Evolutionary conservation across 495 filamentous ascomycete species (phyloP), one percentile per base, ranked within the genome.

Genomic region (Jackrogersella minutella): DNA sequence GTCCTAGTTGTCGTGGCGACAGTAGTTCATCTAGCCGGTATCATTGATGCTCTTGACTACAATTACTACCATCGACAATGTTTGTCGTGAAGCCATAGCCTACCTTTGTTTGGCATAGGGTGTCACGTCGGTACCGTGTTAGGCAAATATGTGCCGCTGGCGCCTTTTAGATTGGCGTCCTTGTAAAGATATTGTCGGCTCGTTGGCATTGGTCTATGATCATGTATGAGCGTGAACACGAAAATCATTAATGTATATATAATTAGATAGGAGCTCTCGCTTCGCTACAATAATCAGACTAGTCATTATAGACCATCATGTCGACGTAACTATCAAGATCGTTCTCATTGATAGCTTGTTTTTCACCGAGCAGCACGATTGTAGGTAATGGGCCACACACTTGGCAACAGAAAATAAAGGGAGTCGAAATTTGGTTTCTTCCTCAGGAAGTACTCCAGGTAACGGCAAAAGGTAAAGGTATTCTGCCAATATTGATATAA

Each of bases 1-100:
- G 77, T 88, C 51, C 71, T 90, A 10, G 85, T 88, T 10, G 81
- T 88, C n/a, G 76, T 84, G 50, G 87, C 86, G 5, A 85, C 83
- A 7, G 68, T 81, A 22, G 76, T 84, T 51, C 87, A 89, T 74
- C 74, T 89, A 64, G 78, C 81, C 26, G 87, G 86, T 33, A 74
- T 88, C 16, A 63, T 88, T 55, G 74, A 76, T 51, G 87, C 86
- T 24, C 86, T 87, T 69, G 83, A 89, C 31, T 77, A 75, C 17
- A 76, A 77, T 49, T 68, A 76, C 22, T 54, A 73, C 19, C 65
- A 75, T n/a, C 56, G 73, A 13, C 62, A 69, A 55, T 75, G 73
- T 24, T 37, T 49, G 34, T 28, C 22, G 19, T 59, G 33, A 59
- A 24, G 5, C 11, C 17, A 3, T 1, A 11, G 14, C n/a, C 10